phyloP scores from a whole-genome alignment of 305 asterid species.

The Fraxinus greggii region DNA sequence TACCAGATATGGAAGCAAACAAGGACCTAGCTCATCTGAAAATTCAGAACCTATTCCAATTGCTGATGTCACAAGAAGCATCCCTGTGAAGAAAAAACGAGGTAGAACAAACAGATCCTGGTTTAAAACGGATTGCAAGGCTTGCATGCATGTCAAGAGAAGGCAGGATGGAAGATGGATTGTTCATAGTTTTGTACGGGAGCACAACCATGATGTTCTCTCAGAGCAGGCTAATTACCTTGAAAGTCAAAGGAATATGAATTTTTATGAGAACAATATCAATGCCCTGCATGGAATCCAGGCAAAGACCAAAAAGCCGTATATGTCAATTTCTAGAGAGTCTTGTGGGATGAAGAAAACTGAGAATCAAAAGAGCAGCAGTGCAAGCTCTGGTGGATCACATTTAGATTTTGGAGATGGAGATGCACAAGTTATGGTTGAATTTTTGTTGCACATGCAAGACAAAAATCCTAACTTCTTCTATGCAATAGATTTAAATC shows the following conservation, averaged over 20 bases:
- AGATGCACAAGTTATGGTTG: constrained; percentile 45
- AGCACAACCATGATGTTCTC: constrained; percentile 53
- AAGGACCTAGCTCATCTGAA: constrained; percentile 27
- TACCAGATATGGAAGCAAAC: constrained; percentile 44
- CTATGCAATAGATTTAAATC: constrained; percentile 50
- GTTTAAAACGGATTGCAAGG: constrained; percentile 59
- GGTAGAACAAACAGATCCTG: constrained; percentile 47
- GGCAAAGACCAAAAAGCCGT: constrained; percentile 26
- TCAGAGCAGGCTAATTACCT: constrained; percentile 23
- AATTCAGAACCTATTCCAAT: constrained; percentile 22
- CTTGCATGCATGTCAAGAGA: constrained; percentile 61
- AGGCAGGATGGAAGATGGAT: constrained; percentile 53
- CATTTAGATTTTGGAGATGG: constrained; percentile 37
- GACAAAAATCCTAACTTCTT: constrained; percentile 52
- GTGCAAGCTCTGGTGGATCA: constrained; percentile 20
- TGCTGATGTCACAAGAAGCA: constrained; percentile 20
- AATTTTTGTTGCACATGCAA: constrained; percentile 44
- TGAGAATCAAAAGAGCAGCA: constrained; percentile 23
- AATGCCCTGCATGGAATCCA: constrained; percentile 17
- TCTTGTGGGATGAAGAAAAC: constrained; percentile 26
- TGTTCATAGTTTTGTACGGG: constrained; percentile 33
- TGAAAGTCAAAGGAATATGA: constrained; percentile 19
- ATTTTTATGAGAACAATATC: constrained; percentile 12
- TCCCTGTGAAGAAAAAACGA: constrained; percentile 39
- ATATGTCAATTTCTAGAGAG: constrained; percentile 11